Conservation (phyloP, 495 filamentous ascomycete genomes). For the Articulospora tetracladia region DNA sequence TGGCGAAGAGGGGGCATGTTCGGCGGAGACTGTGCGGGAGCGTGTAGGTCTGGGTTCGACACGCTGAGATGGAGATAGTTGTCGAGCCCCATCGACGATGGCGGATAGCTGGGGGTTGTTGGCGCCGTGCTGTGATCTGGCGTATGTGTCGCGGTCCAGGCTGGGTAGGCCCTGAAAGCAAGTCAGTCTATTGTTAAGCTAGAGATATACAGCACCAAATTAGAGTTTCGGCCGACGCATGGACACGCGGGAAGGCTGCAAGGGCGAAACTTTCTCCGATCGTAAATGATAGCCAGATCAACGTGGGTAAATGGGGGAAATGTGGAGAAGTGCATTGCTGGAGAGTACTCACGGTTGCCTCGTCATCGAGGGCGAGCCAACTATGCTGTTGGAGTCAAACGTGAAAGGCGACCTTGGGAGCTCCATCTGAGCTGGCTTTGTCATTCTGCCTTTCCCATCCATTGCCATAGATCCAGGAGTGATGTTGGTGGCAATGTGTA, state of each 20-base stretch:
- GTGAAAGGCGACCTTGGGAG: constrained; percentile 47
- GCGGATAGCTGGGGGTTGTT: constrained; percentile 32
- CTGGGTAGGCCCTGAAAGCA: constrained; percentile 29
- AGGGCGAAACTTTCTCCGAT: not conserved
- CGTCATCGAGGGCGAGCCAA: constrained; percentile 36
- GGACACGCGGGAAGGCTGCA: not conserved
- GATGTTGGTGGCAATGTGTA: constrained; percentile 19
- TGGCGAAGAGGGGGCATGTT: constrained; percentile 32
- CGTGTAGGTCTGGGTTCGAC: constrained; percentile 38
- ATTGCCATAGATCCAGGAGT: constrained; percentile 26
- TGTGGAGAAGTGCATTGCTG: not conserved
- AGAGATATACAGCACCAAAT: constrained; percentile 9
- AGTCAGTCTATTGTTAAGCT: constrained; percentile 14
- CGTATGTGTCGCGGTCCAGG: constrained; percentile 35
- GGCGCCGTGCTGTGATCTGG: constrained; percentile 37
- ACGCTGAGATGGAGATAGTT: constrained; percentile 42
- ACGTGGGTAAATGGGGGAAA: no score
- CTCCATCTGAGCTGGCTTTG: constrained; percentile 44
- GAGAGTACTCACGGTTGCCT: constrained; percentile 20
- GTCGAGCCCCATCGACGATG: constrained; percentile 45
- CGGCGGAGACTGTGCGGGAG: constrained; percentile 32
- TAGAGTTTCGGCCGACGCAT: constrained; percentile 7
- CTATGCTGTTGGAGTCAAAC: constrained; percentile 50
- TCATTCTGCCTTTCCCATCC: constrained; percentile 44
- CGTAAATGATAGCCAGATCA: no score